Base-by-base conservation (phyloP, 2,329 filamentous ascomycete genomes). In the Verticillium zaregamsianum region DNA sequence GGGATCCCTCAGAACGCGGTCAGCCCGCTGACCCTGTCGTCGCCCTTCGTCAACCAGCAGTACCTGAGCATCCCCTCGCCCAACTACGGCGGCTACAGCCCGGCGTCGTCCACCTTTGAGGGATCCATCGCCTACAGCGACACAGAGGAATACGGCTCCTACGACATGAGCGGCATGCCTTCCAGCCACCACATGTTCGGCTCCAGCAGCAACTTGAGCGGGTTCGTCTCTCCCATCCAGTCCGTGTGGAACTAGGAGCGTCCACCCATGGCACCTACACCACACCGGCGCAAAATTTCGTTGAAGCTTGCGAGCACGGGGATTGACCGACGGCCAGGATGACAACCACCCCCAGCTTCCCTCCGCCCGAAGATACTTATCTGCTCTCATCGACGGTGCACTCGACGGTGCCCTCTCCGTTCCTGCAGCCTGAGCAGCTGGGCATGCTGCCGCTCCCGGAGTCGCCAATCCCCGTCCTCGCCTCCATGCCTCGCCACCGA, bases 41-140 rank as follows among this genome's bases (percentile, higher is more conserved):
- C 83, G 37, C 82, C 84, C 1, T 86, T 80, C 64, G 72, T 76
- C 58, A 76, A 76, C 65, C 80, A 81, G 67, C 83, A 87, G 67
- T 89, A 87, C 70, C 81, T 89, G 62, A 84, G 77, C 71, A 83
- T 88, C 59, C 86, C 86, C n/a, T 87, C 85, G 61, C 85, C 85
- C 28, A 83, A 83, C 32, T 87, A 84, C 64, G 78, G 76, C 59
- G 80, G 80, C 62, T 88, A 86, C 71, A 88, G 85, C 70, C 86
- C 86, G 59, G 83, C 85, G 25, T 86, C 85, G 33, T 88, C 86
- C 63, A 86, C 82, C 20, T 87, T 84, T 70, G 82, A 87, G 72
- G 78, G 84, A n/a, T 87, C 86, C 32, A 77, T 86, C 64, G 79
- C 82, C 33, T 88, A 87, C 74, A 88, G 86, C 75, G 86, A 88